These are phyloP conservation scores for Russula sp. DNA, from an alignment of 768 basidiomycete genomes.

Conservation along the genomic window DNA sequence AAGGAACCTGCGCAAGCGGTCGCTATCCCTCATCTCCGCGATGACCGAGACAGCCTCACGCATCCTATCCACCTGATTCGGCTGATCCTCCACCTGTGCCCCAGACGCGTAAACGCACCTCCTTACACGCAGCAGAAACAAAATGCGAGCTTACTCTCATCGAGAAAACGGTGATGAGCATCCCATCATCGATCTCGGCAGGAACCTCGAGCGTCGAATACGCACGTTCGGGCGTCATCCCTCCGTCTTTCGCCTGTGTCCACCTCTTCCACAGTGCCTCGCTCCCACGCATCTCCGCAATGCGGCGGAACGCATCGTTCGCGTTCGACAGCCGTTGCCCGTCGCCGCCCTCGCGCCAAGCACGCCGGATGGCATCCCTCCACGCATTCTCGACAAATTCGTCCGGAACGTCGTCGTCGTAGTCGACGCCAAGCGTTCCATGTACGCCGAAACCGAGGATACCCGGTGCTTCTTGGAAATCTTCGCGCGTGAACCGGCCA, in stretches of 20 bases:
- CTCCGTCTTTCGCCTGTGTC: slow-evolving; percentile 47
- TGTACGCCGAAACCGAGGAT: slow-evolving; percentile 65
- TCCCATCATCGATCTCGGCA: slow-evolving; percentile 66
- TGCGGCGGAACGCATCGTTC: slow-evolving; percentile 61
- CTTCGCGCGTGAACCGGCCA: slow-evolving; percentile 55
- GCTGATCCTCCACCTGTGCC: slow-evolving; percentile 62
- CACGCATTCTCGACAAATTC: slow-evolving; percentile 67
- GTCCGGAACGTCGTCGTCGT: slow-evolving; percentile 62
- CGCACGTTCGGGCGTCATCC: slow-evolving; percentile 65
- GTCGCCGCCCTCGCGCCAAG: slow-evolving; percentile 44
- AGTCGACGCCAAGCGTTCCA: slow-evolving; percentile 56
- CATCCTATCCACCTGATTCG: slow-evolving; percentile 63
- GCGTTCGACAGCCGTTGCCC: slow-evolving; percentile 45
- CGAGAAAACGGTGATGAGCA: slow-evolving; percentile 64
- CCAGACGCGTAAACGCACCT: slow-evolving; percentile 13
- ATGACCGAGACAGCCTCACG: slow-evolving; percentile 67
- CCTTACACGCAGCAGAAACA: slow-evolving; percentile 4
- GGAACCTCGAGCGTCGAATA: slow-evolving; percentile 67
- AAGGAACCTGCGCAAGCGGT: slow-evolving; percentile 59
- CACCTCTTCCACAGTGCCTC: slow-evolving; percentile 42
- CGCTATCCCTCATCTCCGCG: slow-evolving; percentile 67
- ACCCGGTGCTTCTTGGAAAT: slow-evolving; percentile 43
- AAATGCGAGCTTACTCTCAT: slow-evolving; percentile 51
- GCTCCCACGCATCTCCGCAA: slow-evolving; percentile 61
- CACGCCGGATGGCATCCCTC: slow-evolving; percentile 51